These are phyloP conservation scores for Boletus rufocinnamomeus DNA, from an alignment of 768 basidiomycete genomes.

Conservation along the genomic window DNA sequence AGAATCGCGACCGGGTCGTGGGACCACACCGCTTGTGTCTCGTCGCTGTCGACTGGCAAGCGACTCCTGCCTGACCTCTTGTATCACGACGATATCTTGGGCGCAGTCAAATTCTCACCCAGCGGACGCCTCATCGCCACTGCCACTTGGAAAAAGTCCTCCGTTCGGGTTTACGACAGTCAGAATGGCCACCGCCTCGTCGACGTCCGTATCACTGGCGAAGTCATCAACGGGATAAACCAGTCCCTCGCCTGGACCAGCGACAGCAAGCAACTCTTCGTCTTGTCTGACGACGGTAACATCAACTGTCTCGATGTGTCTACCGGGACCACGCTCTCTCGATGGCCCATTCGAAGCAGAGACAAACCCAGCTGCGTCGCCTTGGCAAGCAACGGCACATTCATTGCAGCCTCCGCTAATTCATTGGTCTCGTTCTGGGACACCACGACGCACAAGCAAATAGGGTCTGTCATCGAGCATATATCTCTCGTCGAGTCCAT, in stretches of 20 bases:
- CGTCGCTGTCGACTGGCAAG: slow-evolving; percentile 3
- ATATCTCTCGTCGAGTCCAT: not conserved
- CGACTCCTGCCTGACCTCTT: not conserved
- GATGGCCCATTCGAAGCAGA: not conserved
- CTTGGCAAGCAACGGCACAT: too few species aligned
- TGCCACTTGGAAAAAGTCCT: not conserved
- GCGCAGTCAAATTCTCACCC: slow-evolving; percentile 14
- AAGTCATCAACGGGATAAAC: accelerated
- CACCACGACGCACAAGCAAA: not conserved
- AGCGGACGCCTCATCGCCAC: slow-evolving; percentile 1
- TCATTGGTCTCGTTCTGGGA: slow-evolving; percentile 3
- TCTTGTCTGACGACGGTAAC: not conserved
- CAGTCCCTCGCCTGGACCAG: not conserved
- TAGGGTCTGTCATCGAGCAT: not conserved
- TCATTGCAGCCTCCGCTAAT: too few species aligned
- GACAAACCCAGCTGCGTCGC: not conserved
- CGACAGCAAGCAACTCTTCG: not conserved
- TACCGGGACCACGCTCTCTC: not conserved
- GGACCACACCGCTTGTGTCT: slow-evolving; percentile 1
- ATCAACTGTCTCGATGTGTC: not conserved
- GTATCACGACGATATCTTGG: not conserved
- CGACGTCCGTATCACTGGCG: not conserved
- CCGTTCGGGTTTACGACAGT: slow-evolving; percentile 6
- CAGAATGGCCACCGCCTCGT: not conserved
- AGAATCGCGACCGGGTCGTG: slow-evolving; percentile 1